Evolutionary conservation across 495 filamentous ascomycete genomes (phyloP).

Genomic region (Trichocladium antarcticum): DNA sequence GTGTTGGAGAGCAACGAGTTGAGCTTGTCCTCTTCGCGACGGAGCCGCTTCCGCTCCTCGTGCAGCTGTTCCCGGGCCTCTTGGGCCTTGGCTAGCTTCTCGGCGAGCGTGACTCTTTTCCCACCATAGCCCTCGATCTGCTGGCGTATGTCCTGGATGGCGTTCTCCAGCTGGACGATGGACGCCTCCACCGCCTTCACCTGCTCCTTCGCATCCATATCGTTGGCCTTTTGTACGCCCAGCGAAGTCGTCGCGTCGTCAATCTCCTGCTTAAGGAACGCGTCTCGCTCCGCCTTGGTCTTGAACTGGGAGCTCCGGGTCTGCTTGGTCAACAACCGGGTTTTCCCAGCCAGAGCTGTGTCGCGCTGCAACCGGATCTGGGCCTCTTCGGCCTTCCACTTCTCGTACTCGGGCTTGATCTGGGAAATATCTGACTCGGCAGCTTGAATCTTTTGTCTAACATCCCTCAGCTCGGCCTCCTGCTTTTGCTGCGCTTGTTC

Average conservation of each 20-base stretch:
- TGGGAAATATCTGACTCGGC: slow-evolving; percentile 66
- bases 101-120: slow-evolving; percentile 55
- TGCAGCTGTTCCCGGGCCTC: slow-evolving; percentile 67
- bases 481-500: slow-evolving; percentile 58
- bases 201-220: slow-evolving; percentile 73
- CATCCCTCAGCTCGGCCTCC: slow-evolving; percentile 59
- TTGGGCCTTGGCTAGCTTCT: slow-evolving; percentile 66
- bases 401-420: slow-evolving; percentile 62
- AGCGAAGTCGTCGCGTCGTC: slow-evolving; percentile 66
- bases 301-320: slow-evolving; percentile 80
- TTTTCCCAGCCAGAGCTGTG: slow-evolving; percentile 60
- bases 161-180: slow-evolving; percentile 59
- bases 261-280: slow-evolving; percentile 69
- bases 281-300: slow-evolving; percentile 78
- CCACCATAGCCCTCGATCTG: slow-evolving; percentile 69
- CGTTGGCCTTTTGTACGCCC: slow-evolving; percentile 67
- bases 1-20: slow-evolving; percentile 66
- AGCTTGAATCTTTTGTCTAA: slow-evolving; percentile 60
- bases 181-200: slow-evolving; percentile 61
- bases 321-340: slow-evolving; percentile 87
- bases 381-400: slow-evolving; percentile 61
- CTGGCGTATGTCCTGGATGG: slow-evolving; percentile 57
- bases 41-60: slow-evolving; percentile 84
- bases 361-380: slow-evolving; percentile 57
- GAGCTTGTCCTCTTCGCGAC: slow-evolving; percentile 81